A percentile compares a stretch with the other conserved stretches of the same genome.
Conservation (phyloP, 2,329 filamentous ascomycete species). For the Fusarium paranaense region DNA sequence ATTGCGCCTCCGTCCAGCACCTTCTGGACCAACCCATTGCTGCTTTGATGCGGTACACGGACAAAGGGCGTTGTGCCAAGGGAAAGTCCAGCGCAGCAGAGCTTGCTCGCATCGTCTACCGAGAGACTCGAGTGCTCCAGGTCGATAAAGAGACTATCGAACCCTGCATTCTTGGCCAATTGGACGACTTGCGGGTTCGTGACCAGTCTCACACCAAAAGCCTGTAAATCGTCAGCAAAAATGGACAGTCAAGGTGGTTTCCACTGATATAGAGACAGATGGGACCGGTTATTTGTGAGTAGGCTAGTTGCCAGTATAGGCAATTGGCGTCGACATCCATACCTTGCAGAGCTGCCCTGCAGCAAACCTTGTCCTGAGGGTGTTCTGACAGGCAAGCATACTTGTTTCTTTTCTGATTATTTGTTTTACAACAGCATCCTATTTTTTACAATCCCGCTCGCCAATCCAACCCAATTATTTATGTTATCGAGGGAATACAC, state of each 20-base stretch:
- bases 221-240: not conserved
- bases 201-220: constrained; percentile 46
- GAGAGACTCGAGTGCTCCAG: constrained; percentile 52
- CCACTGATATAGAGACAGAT: not conserved
- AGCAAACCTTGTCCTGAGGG: constrained; percentile 5
- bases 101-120: constrained; percentile 44
- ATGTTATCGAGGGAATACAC: not conserved
- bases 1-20: constrained; percentile 49
- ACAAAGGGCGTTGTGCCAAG: constrained; percentile 48
- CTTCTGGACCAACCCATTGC: constrained; percentile 48
- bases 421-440: not conserved
- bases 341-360: constrained; percentile 28
- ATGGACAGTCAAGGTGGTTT: not conserved
- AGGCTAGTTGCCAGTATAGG: not conserved
- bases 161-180: constrained; percentile 48
- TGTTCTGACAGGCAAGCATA: constrained; percentile 7
- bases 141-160: constrained; percentile 54
- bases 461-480: not conserved
- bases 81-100: constrained; percentile 43
- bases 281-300: not conserved
- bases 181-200: constrained; percentile 46
- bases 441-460: not conserved
- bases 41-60: constrained; percentile 49
- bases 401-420: not conserved
- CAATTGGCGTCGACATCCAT: not conserved